Evolutionary conservation across 2,329 filamentous ascomycete genomes (phyloP), one percentile per base, ranked within the genome.

Genomic region (Pezicula rhizophila): DNA sequence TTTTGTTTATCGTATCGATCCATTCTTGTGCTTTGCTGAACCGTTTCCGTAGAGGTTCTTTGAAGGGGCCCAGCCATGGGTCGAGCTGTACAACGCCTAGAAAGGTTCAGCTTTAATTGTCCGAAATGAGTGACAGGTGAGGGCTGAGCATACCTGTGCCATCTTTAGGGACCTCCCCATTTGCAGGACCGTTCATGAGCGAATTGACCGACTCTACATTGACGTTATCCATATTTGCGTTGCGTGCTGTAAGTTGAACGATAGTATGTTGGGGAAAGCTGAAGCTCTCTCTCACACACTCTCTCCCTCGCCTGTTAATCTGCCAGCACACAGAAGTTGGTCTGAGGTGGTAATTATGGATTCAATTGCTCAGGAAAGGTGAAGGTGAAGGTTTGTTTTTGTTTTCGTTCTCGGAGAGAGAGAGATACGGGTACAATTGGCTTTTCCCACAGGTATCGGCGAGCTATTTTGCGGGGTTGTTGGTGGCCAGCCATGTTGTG

Each of bases 31-130:
- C 82, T 64, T 87, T 89, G 50, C 78, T 70, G 68, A 85, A 96
- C 63, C 93, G 82, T 52, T 81, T 78, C 67, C 81, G 84, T 55
- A 99, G 75, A 28, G 84, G 74, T 48, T 85, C 88, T 61, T 82
- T 79, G 75, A 95, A 96, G 4, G 93, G 92, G 46, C 81, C 79
- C 47, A 99, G 82, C 80, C 85, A 97, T 41, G 91, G 89, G 65
- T 99, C 93, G 51, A 97, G 77, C 66, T 87, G 73, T 56, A 95
- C 70, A 46, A 96, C 90, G 59, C 92, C 93, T 95, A 64, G 40
- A 3, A 37, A 33, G 44, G 51, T 60, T 23, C 45, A 59, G 54
- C 46, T 55, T 23, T 12, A 53, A 10, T 49, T 33, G 26, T 20
- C 15, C 10, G 38, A 23, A 17, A 33, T 34, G 42, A 26, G 26